Evolutionary conservation across 345 rosid species (phyloP).

Genomic region (Ricinus communis): DNA sequence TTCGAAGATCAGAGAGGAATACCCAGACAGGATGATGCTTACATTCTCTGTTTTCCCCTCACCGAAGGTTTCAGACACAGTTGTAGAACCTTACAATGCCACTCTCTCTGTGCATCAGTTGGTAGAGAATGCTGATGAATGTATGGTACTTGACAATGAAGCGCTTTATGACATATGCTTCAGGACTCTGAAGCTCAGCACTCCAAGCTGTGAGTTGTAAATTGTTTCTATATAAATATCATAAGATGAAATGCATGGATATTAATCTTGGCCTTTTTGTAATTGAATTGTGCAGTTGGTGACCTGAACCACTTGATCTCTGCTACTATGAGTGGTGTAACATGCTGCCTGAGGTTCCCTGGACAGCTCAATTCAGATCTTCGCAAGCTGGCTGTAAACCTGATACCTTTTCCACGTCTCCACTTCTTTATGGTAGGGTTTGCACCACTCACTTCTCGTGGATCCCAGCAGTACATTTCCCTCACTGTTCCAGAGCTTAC

Average conservation of each 20-base stretch:
- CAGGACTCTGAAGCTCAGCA: conserved; percentile 94
- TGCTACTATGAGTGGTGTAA: conserved; percentile 94
- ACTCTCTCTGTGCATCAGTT: conserved; percentile 97
- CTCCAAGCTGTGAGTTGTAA: conserved; percentile 82
- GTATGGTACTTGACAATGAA: conserved; percentile 97
- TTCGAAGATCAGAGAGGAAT: conserved; percentile 94
- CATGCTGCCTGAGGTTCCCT: conserved; percentile 96
- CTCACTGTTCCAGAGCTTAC: conserved; percentile 57
- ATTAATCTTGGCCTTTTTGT: not conserved
- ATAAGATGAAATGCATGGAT: not conserved
- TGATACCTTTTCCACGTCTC: conserved; percentile 95
- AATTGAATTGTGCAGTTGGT: conserved; percentile 58
- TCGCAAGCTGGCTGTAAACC: conserved; percentile 88
- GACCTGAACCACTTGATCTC: conserved; percentile 95
- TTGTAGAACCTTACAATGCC: conserved; percentile 97
- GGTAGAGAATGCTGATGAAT: conserved; percentile 94
- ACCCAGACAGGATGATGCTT: conserved; percentile 97
- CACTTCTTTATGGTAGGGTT: conserved; percentile 99
- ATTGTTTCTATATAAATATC: not conserved
- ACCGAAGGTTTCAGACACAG: conserved; percentile 97
- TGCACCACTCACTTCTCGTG: conserved; percentile 61
- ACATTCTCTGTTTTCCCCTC: conserved; percentile 98
- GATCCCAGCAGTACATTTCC: conserved; percentile 53
- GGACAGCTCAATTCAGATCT: conserved; percentile 97
- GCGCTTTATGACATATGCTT: conserved; percentile 98